A percentile compares a stretch with the other conserved stretches of the same genome.
Evolutionary conservation across 2,329 filamentous ascomycete genomes (phyloP).

Genomic region (Xylariaceae sp.): DNA sequence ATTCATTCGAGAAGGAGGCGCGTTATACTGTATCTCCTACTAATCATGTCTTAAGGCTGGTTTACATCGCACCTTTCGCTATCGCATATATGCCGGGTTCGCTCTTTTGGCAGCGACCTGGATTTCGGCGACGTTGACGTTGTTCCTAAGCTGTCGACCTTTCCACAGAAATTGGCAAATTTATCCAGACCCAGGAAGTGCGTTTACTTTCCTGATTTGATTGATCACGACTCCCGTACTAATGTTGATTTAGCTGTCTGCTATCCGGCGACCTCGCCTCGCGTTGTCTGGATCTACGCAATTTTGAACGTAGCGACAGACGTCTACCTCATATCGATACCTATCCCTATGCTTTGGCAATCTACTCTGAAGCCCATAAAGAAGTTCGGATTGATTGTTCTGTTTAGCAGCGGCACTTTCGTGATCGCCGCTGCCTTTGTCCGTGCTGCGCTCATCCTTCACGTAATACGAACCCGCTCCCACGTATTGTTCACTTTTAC

Average conservation of each 20-base stretch:
- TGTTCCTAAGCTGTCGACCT: constrained; percentile 47
- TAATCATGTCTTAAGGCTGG: constrained; percentile 30
- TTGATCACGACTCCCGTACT: constrained; percentile 6
- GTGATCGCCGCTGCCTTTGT: constrained; percentile 37
- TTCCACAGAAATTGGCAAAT: constrained; percentile 54
- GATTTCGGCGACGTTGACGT: constrained; percentile 43
- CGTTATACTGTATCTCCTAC: not conserved
- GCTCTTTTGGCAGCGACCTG: constrained; percentile 43
- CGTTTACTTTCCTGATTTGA: constrained; percentile 18
- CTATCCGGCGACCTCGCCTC: constrained; percentile 45
- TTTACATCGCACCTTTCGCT: constrained; percentile 37
- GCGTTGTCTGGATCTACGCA: constrained; percentile 46
- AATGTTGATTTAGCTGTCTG: constrained; percentile 36
- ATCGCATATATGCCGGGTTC: constrained; percentile 46
- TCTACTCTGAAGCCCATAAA: constrained; percentile 34
- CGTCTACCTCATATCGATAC: constrained; percentile 56
- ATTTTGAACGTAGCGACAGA: constrained; percentile 54
- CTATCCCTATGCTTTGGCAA: constrained; percentile 49
- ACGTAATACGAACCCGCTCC: constrained; percentile 20
- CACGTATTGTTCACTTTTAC: not conserved
- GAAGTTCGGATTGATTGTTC: constrained; percentile 35
- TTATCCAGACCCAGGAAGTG: constrained; percentile 49
- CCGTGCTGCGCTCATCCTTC: constrained; percentile 36
- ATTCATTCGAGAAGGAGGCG: not conserved
- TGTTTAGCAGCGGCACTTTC: constrained; percentile 39